Base-by-base conservation (phyloP, 73 alveolate genomes). In the Urostyla sp. region DNA sequence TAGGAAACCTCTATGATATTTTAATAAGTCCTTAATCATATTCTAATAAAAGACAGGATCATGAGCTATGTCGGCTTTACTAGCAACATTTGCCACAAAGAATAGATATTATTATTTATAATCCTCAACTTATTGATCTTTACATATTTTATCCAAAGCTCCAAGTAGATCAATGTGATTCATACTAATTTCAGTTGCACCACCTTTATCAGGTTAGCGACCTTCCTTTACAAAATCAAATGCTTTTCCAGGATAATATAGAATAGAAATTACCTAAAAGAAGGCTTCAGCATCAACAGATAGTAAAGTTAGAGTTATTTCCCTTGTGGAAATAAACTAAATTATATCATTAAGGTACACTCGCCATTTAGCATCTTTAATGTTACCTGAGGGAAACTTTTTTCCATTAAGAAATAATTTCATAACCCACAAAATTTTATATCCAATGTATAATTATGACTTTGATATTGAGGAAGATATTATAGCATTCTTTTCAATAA, bases 301-400 rank as follows among this genome's bases (percentile, higher is more conserved):
- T 18, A 78, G 73, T 16, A 78, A 31, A 5, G 26, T 49, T 49
- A 43, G 18, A 4, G 46, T 6, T 23, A 27, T 43, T 20, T 78
- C 81, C 31, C 18, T 30, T 8, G 59, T 59, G 0, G 81, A 57
- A 1, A 78, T 15, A 59, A 37, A 78, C 44, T 60, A 11, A 37
- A 57, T 60, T 18, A 80, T 53, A 49, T 51, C 84, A 80, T 66
- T 72, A 45, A 66, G 35, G 55, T 80, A 80, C 3, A n/a, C 11
- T 36, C 76, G 45, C 90, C 90, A 80, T 36, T 43, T 38, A 18
- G 24, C 0, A 35, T 61, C 66, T 23, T 53, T 18, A 11, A 85
- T 43, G n/a, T 75, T 53, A 0, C 93, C 93, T 30, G 37, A 55
- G 0, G 93, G 93, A 63, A 76, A 85, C 52, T 60, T 85, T 52